phyloP scores from a whole-genome alignment of 2,329 filamentous ascomycete species.

The Epichloe sp. region DNA sequence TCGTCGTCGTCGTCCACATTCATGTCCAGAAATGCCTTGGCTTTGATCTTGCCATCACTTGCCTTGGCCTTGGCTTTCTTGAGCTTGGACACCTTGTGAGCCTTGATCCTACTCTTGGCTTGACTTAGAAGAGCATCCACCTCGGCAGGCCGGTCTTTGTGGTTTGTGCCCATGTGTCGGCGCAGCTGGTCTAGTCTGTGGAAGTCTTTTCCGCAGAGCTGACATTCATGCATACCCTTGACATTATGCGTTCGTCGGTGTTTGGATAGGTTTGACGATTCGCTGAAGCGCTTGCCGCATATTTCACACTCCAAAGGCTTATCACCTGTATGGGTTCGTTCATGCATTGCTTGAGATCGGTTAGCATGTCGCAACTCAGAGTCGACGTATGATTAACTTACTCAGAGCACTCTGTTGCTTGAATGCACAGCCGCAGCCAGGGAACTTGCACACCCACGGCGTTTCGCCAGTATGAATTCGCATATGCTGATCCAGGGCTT shows the following conservation, averaged over 20 bases:
- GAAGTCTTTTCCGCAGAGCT: slow-evolving; percentile 43
- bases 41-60: not conserved
- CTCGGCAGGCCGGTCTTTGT: slow-evolving; percentile 14
- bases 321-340: slow-evolving; percentile 50
- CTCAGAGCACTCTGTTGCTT: slow-evolving; percentile 55
- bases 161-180: slow-evolving; percentile 32
- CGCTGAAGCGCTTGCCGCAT: slow-evolving; percentile 46
- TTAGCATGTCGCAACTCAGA: slow-evolving; percentile 7
- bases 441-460: slow-evolving; percentile 42
- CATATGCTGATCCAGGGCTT: slow-evolving; percentile 54
- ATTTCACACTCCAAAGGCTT: slow-evolving; percentile 47
- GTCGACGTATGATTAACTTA: slow-evolving; percentile 21
- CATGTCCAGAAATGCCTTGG: not conserved
- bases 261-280: slow-evolving; percentile 55
- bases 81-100: slow-evolving; percentile 6
- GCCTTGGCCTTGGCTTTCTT: slow-evolving; percentile 4
- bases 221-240: slow-evolving; percentile 37
- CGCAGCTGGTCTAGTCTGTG: slow-evolving; percentile 47
- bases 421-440: slow-evolving; percentile 43
- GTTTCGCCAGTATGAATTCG: slow-evolving; percentile 54
- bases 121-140: slow-evolving; percentile 9
- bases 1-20: not conserved
- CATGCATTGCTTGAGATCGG: slow-evolving; percentile 44
- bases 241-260: slow-evolving; percentile 48
- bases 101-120: slow-evolving; percentile 6